Base-by-base conservation (phyloP, 257 asterid species). In the Gentiana straminea region DNA sequence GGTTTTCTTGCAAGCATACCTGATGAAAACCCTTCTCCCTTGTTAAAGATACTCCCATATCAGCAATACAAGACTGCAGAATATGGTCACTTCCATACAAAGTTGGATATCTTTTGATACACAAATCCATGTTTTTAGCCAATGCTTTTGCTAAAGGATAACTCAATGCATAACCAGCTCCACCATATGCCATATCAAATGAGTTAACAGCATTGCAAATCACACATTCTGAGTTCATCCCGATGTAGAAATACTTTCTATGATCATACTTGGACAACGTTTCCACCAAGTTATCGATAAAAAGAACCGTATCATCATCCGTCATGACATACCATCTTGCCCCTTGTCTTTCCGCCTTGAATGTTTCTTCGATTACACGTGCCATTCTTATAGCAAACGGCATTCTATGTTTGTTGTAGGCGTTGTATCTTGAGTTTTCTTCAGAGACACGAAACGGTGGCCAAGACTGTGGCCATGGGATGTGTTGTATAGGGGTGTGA, bases 101-200 rank as follows among this genome's bases (percentile, higher is more conserved):
- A 57, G 52, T 65, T 41, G 82, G 72, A 58, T 81, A 78, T 5
- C 73, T 76, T 63, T 69, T 71, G 15, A 81, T 54, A 64, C 85
- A 78, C 36, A 38, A 8, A 43, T 78, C 85, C 81, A 75, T 63
- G 51, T 81, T 76, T 1, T 57, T 59, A 15, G 79, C 70, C 74
- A 81, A 55, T n/a, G 81, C 84, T 36, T 78, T 71, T 2, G 81
- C 84, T 24, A 78, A 67, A 33, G 83, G 82, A 67, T 75, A 75
- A 55, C 89, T 78, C 51, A 78, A 48, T 37, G 75, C 81, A 59
- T 63, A 78, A 46, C 78, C 80, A 55, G 67, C 80, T 35, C 79
- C 83, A 58, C 81, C 83, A 69, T 73, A 78, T 32, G 71, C 89
- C 81, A 73, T 73, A 13, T 69, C 83, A 65, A 78, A 81, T 44